Evolutionary conservation across 2,329 filamentous ascomycete genomes (phyloP).

Genomic region (Cercospora sojina): DNA sequence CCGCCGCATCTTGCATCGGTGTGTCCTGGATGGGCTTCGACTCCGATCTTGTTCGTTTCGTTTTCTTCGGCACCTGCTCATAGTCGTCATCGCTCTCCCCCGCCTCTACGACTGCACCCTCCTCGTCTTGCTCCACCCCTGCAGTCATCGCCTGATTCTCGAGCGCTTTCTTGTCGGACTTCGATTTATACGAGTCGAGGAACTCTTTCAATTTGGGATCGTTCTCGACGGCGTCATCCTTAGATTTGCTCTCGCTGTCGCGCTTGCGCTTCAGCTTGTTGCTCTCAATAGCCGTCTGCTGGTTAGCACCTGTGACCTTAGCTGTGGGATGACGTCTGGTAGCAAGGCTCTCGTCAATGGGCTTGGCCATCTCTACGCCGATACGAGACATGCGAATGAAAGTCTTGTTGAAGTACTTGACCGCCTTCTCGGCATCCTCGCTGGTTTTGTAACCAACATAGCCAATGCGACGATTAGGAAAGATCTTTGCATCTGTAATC

Average conservation of each 20-base stretch:
- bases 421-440: conserved; percentile 75
- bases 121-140: conserved; percentile 12
- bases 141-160: conserved; percentile 51
- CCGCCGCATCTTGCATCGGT: not conserved
- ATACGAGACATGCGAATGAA: conserved; percentile 97
- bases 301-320: conserved; percentile 23
- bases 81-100: conserved; percentile 69
- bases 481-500: conserved; percentile 89
- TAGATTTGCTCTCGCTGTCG: conserved; percentile 48
- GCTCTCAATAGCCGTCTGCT: conserved; percentile 22
- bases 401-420: conserved; percentile 92
- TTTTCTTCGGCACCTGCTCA: conserved; percentile 58
- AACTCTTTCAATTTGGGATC: conserved; percentile 86
- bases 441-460: conserved; percentile 90
- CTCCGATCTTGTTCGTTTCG: conserved; percentile 36
- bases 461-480: conserved; percentile 84
- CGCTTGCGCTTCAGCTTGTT: conserved; percentile 67
- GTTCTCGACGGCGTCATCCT: conserved; percentile 43
- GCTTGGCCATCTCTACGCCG: conserved; percentile 79
- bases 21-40: not conserved
- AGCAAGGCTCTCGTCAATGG: conserved; percentile 55
- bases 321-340: conserved; percentile 20
- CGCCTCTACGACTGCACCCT: conserved; percentile 34
- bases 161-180: conserved; percentile 49
- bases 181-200: conserved; percentile 74